A percentile compares a stretch with the other conserved stretches of the same genome.
These are phyloP conservation scores for Rhodomyrtus tomentosa DNA, from an alignment of 345 rosid species.

Conservation along the genomic window DNA sequence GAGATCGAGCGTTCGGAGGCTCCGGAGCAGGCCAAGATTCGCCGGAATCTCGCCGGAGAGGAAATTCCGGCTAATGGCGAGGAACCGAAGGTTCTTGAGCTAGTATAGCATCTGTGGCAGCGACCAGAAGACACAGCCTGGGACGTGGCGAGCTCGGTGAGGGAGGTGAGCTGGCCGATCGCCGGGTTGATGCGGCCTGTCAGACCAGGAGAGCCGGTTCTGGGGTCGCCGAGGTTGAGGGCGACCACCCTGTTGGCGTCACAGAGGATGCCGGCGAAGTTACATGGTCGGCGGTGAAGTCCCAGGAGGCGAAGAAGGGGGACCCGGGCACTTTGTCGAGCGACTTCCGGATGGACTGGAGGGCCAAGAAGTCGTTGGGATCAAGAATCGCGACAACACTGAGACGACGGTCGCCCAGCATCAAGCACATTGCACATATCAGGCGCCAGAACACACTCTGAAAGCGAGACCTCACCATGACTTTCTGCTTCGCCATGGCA, in stretches of 20 bases:
- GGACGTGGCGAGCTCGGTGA: conserved; percentile 66
- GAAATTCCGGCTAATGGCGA: conserved; percentile 65
- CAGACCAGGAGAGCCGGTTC: conserved; percentile 79
- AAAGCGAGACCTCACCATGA: neutral
- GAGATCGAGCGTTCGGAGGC: conserved; percentile 70
- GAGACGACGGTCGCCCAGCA: conserved; percentile 1
- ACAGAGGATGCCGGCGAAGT: conserved; percentile 80
- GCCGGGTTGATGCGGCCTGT: conserved; percentile 67
- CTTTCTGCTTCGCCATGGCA: conserved; percentile 1
- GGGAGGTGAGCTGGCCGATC: conserved; percentile 61
- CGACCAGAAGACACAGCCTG: conserved; percentile 66
- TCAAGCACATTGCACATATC: neutral
- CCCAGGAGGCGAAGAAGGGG: conserved; percentile 79
- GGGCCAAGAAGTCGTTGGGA: conserved; percentile 82
- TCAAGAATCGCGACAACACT: conserved; percentile 34
- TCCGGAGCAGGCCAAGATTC: conserved; percentile 44
- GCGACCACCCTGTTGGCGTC: conserved; percentile 50
- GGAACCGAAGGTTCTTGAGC: conserved; percentile 54
- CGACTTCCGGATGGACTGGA: conserved; percentile 70
- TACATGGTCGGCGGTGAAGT: conserved; percentile 89
- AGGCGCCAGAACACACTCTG: neutral
- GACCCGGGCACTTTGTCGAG: conserved; percentile 72
- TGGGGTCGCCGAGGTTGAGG: conserved; percentile 74
- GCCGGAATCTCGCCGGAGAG: conserved; percentile 67
- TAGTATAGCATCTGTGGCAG: conserved; percentile 54